Evolutionary conservation across 805 yeast species (phyloP).

Genomic region (Starmerella powellii): DNA sequence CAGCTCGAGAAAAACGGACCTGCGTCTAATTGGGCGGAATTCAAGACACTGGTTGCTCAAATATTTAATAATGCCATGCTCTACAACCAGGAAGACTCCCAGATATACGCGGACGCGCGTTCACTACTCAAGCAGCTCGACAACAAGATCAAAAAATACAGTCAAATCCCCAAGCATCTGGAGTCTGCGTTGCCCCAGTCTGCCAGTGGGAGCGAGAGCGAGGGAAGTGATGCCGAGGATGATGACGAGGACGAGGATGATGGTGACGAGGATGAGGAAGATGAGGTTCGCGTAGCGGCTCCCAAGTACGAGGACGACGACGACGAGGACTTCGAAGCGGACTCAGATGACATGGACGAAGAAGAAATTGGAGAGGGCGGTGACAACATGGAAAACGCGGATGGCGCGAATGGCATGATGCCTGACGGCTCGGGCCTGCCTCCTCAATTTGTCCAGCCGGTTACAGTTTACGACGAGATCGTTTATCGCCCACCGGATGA

Average conservation of each 20-base stretch:
- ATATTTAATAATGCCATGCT: constrained; percentile 69
- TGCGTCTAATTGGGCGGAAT: constrained; percentile 45
- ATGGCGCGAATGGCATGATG: background rate
- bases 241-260: constrained; percentile 25
- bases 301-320: constrained; percentile 22
- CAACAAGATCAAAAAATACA: constrained; percentile 21
- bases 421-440: constrained; percentile 2
- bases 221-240: constrained; percentile 18
- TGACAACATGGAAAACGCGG: constrained; percentile 2
- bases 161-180: constrained; percentile 16
- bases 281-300: constrained; percentile 23
- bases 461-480: constrained; percentile 22
- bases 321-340: constrained; percentile 25
- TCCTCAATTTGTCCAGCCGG: constrained; percentile 19
- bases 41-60: constrained; percentile 45
- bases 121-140: constrained; percentile 43
- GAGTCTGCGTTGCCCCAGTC: constrained; percentile 11
- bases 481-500: constrained; percentile 20
- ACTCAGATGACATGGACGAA: constrained; percentile 23
- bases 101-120: constrained; percentile 59
- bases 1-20: constrained; percentile 40
- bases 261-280: constrained; percentile 23
- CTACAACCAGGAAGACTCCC: constrained; percentile 63
- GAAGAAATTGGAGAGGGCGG: constrained; percentile 19
- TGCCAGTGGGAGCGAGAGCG: constrained; percentile 1